These are phyloP conservation scores for Podaxis pistillaris DNA, from an alignment of 768 basidiomycete genomes.

Conservation along the genomic window DNA sequence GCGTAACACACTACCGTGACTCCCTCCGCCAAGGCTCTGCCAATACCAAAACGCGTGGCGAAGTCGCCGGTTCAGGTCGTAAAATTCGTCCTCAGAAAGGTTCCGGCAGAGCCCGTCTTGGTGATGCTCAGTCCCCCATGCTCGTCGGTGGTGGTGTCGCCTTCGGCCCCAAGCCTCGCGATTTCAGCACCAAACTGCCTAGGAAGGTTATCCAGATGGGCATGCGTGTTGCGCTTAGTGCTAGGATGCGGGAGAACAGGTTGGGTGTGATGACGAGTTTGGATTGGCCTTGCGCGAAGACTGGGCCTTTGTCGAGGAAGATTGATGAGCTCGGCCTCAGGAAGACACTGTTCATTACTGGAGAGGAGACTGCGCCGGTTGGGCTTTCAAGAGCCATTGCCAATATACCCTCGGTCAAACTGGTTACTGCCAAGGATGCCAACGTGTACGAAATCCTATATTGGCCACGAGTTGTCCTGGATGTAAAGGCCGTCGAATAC, in stretches of 20 bases:
- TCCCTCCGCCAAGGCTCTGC: slow-evolving; percentile 90
- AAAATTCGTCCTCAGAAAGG: slow-evolving; percentile 95
- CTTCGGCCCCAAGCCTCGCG: slow-evolving; percentile 87
- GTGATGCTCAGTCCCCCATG: slow-evolving; percentile 85
- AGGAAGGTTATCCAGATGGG: slow-evolving; percentile 93
- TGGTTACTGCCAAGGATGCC: slow-evolving; percentile 62
- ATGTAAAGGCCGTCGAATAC: slow-evolving; percentile 77
- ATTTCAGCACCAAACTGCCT: slow-evolving; percentile 91
- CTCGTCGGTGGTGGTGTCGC: slow-evolving; percentile 89
- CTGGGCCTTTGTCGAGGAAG: slow-evolving; percentile 59
- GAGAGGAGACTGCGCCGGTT: slow-evolving; percentile 49
- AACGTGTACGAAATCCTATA: slow-evolving; percentile 82
- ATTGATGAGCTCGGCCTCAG: slow-evolving; percentile 65
- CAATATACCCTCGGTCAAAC: slow-evolving; percentile 71
- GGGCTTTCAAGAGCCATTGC: slow-evolving; percentile 60
- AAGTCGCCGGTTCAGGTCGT: slow-evolving; percentile 84
- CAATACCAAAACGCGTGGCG: slow-evolving; percentile 86
- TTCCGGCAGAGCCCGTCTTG: slow-evolving; percentile 83
- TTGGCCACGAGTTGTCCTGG: slow-evolving; percentile 81
- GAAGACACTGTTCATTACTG: slow-evolving; percentile 78
- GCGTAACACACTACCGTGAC: slow-evolving; percentile 85
- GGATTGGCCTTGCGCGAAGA: slow-evolving; percentile 73
- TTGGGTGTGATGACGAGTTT: slow-evolving; percentile 75
- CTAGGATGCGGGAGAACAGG: slow-evolving; percentile 71
- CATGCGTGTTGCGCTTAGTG: slow-evolving; percentile 85